phyloP scores from a whole-genome alignment of 2,329 filamentous ascomycete species.

The Cladosporium sp. region DNA sequence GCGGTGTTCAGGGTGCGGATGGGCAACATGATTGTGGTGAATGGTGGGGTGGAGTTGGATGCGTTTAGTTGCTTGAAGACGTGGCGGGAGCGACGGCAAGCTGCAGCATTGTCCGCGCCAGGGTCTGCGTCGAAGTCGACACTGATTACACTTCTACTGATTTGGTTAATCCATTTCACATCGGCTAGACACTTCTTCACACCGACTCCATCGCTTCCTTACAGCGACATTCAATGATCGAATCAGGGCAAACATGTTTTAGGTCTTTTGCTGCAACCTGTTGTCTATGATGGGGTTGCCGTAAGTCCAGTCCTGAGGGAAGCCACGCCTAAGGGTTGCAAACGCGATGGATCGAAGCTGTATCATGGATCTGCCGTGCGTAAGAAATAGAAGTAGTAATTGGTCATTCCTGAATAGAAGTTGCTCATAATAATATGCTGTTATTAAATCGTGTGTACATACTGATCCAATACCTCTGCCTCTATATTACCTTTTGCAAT shows the following conservation, averaged over 20 bases:
- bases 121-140: background rate
- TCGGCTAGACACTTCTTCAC: background rate
- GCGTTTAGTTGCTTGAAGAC: background rate
- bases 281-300: background rate
- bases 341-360: too few species aligned
- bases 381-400: too few species aligned
- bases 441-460: background rate
- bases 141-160: background rate
- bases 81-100: background rate
- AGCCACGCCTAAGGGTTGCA: background rate
- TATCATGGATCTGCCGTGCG: too few species aligned
- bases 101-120: background rate
- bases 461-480: too few species aligned
- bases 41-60: background rate
- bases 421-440: too few species aligned
- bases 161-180: background rate
- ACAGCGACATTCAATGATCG: too few species aligned
- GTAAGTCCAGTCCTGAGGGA: background rate
- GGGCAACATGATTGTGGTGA: background rate
- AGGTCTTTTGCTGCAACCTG: too few species aligned
- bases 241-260: too few species aligned
- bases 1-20: background rate
- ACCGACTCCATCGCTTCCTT: too few species aligned
- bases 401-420: too few species aligned
- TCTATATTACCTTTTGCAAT: too few species aligned